Evolutionary conservation across 495 filamentous ascomycete species (phyloP).

Genomic region (Aspergillus nidulans): DNA sequence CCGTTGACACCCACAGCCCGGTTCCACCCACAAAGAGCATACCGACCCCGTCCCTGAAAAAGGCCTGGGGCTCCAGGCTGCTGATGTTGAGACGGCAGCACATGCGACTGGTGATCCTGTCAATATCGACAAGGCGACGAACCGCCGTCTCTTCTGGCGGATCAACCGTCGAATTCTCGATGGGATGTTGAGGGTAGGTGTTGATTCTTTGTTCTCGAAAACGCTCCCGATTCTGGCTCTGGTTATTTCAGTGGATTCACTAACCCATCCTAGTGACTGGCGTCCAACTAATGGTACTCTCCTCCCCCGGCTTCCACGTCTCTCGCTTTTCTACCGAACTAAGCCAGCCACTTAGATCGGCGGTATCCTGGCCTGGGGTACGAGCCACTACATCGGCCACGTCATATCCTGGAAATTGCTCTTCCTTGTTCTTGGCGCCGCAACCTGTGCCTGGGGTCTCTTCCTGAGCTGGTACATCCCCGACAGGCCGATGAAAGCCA

Average conservation of each 20-base stretch:
- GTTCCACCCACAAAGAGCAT: background rate
- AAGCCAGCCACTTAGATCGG: conserved; percentile 26
- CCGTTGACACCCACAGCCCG: background rate
- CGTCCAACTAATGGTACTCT: conserved; percentile 18
- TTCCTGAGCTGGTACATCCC: conserved; percentile 41
- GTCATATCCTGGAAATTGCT: conserved; percentile 34
- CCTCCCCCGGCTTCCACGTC: background rate
- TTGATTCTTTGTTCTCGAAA: too few relatives aligned
- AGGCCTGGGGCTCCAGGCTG: background rate
- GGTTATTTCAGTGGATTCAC: background rate
- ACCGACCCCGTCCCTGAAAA: background rate
- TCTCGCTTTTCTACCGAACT: too few relatives aligned
- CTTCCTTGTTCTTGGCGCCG: conserved; percentile 32
- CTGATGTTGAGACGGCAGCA: conserved; percentile 1
- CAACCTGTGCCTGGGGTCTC: conserved; percentile 31
- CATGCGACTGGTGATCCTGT: background rate
- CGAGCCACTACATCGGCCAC: conserved; percentile 21
- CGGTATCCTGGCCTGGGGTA: conserved; percentile 44
- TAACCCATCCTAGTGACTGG: conserved; percentile 8
- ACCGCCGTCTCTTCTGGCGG: conserved; percentile 2
- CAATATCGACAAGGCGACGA: background rate
- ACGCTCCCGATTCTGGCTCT: too few relatives aligned
- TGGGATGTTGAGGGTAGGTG: conserved; percentile 2
- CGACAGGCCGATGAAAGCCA: conserved; percentile 43
- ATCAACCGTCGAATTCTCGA: conserved; percentile 2